Percentiles rank a stretch among this genome's conserved stretches.
Evolutionary conservation across 148 eudicot genomes (phyloP).

Genomic region (Bassia scoparia): DNA sequence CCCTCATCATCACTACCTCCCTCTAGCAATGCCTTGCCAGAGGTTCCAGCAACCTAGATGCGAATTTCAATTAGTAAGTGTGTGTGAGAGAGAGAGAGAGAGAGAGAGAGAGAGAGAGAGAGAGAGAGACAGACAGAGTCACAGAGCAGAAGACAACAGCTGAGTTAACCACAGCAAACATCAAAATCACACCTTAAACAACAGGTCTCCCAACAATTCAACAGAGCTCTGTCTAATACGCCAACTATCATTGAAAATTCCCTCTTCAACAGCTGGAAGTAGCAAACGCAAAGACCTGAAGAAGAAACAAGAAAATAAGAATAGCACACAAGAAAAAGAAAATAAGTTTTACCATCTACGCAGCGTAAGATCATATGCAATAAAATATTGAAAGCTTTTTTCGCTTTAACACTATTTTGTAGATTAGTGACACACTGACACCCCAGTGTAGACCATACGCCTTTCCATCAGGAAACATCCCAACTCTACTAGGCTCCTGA

Average conservation of each 20-base stretch:
- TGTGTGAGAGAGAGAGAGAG: background rate
- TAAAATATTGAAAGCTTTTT: too few relatives aligned
- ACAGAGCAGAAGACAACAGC: background rate
- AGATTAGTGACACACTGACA: too few relatives aligned
- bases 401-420: too few relatives aligned
- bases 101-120: background rate
- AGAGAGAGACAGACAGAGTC: background rate
- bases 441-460: too few relatives aligned
- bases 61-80: too few relatives aligned
- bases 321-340: background rate
- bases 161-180: background rate
- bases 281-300: constrained; percentile 86
- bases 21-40: constrained; percentile 97
- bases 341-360: background rate
- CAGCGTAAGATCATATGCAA: too few relatives aligned
- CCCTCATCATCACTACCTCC: constrained; percentile 99
- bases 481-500: too few relatives aligned
- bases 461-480: too few relatives aligned
- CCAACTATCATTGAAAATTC: constrained; percentile 96
- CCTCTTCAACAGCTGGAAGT: constrained; percentile 99
- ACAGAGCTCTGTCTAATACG: constrained; percentile 98
- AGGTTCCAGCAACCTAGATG: constrained; percentile 97
- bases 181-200: constrained; percentile 67
- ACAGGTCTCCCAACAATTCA: constrained; percentile 84
- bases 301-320: background rate